Evolutionary conservation across 495 filamentous ascomycete species (phyloP).

Genomic region (Penicillium verhagenii): DNA sequence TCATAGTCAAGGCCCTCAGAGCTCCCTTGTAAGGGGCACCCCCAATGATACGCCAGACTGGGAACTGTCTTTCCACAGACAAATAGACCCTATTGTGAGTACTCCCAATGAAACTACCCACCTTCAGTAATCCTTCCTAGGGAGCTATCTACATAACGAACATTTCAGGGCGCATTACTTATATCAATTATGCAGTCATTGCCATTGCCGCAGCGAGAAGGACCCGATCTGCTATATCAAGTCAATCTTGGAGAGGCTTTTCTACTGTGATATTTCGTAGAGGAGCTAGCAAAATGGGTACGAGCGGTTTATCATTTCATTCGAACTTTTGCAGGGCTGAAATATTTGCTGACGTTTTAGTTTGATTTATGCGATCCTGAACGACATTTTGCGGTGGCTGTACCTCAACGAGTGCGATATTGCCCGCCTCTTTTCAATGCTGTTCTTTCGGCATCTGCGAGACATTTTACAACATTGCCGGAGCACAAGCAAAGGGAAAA

Average conservation of each 20-base stretch:
- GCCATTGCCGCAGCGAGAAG: neutral
- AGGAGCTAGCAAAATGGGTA: constrained; percentile 16
- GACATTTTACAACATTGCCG: constrained; percentile 21
- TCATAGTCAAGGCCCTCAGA: neutral
- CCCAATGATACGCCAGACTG: neutral
- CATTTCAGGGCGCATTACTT: no score
- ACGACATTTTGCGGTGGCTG: constrained; percentile 17
- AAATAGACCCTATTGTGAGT: constrained; percentile 6
- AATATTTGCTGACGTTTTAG: neutral
- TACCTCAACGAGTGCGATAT: constrained; percentile 18
- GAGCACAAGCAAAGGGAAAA: constrained; percentile 7
- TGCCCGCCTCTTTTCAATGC: constrained; percentile 22
- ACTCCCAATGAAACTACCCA: no score
- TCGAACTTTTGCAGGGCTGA: no score
- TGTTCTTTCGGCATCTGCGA: constrained; percentile 18
- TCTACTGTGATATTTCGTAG: constrained; percentile 18
- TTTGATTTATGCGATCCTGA: constrained; percentile 25
- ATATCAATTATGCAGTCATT: no score
- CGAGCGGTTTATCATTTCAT: neutral
- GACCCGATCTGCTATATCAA: neutral
- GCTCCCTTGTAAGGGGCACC: neutral
- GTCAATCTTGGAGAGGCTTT: constrained; percentile 17
- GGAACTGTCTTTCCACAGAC: no score
- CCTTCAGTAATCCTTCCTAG: no score
- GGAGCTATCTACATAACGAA: no score